phyloP scores from a whole-genome alignment of 75 land plant species.

The Selaginella moellendorffii region DNA sequence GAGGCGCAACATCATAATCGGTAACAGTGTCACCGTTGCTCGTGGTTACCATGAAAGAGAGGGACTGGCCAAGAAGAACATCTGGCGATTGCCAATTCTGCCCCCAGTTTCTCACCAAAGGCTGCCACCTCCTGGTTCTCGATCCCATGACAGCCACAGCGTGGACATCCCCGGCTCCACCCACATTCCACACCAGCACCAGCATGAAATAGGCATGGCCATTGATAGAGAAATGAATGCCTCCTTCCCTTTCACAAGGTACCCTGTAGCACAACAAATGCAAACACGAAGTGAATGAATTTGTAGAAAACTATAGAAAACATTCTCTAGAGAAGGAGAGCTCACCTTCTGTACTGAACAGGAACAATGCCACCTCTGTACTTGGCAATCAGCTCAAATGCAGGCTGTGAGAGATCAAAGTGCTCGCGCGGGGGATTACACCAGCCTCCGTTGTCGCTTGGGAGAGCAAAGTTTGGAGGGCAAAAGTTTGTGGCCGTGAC shows the following conservation, averaged over 20 bases:
- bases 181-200: slow-evolving; percentile 52
- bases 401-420: slow-evolving; percentile 20
- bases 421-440: slow-evolving; percentile 25
- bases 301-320: neutral
- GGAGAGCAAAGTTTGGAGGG: slow-evolving; percentile 33
- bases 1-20: slow-evolving; percentile 26
- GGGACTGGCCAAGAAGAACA: slow-evolving; percentile 29
- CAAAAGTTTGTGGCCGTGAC: slow-evolving; percentile 45
- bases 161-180: slow-evolving; percentile 40
- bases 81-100: slow-evolving; percentile 40
- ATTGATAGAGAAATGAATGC: slow-evolving; percentile 49
- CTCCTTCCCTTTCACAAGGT: slow-evolving; percentile 46
- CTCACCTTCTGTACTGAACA: slow-evolving; percentile 18
- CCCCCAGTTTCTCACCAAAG: slow-evolving; percentile 49
- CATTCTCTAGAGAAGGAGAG: neutral
- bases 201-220: slow-evolving; percentile 40
- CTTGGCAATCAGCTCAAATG: slow-evolving; percentile 17
- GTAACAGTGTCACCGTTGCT: slow-evolving; percentile 20
- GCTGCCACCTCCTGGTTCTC: slow-evolving; percentile 18
- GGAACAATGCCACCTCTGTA: slow-evolving; percentile 23
- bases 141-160: slow-evolving; percentile 31
- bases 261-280: slow-evolving; percentile 22
- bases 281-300: neutral
- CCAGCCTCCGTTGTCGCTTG: slow-evolving; percentile 24
- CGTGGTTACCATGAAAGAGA: slow-evolving; percentile 41